Evolutionary conservation across 2,329 filamentous ascomycete species (phyloP).

Genomic region (Fonsecaea nubica): DNA sequence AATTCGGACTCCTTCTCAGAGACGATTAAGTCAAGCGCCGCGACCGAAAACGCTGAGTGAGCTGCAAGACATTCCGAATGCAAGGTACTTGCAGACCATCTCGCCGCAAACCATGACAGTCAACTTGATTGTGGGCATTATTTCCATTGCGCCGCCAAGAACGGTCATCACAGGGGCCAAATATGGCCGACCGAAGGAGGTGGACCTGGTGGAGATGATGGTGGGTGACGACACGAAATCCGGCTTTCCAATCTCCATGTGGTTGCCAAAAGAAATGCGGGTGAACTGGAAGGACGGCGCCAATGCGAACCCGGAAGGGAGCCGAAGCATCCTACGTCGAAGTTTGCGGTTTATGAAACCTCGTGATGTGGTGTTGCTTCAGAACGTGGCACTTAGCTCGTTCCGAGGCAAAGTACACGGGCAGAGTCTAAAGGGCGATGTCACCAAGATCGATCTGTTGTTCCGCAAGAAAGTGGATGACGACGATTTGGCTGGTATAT

Average conservation of each 20-base stretch:
- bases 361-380: conserved; percentile 79
- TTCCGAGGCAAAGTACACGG: conserved; percentile 83
- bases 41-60: conserved; percentile 59
- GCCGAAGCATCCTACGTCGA: conserved; percentile 46
- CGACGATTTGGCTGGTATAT: conserved; percentile 63
- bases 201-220: conserved; percentile 75
- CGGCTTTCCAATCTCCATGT: conserved; percentile 83
- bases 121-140: conserved; percentile 79
- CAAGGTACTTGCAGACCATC: conserved; percentile 69
- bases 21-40: conserved; percentile 35
- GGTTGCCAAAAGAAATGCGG: conserved; percentile 60
- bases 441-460: conserved; percentile 73
- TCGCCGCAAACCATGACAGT: conserved; percentile 81
- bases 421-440: conserved; percentile 74
- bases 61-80: conserved; percentile 73
- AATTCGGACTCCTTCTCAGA: conserved; percentile 38
- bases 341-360: conserved; percentile 61
- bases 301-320: conserved; percentile 41
- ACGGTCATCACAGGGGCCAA: conserved; percentile 69
- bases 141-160: conserved; percentile 72
- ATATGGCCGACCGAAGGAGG: conserved; percentile 52
- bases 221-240: conserved; percentile 85
- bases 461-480: conserved; percentile 62
- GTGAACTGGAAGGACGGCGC: conserved; percentile 39
- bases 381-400: conserved; percentile 77